These are phyloP conservation scores for Liriodendron chinense DNA, from an alignment of 164 flowering plant species.

Conservation along the genomic window DNA sequence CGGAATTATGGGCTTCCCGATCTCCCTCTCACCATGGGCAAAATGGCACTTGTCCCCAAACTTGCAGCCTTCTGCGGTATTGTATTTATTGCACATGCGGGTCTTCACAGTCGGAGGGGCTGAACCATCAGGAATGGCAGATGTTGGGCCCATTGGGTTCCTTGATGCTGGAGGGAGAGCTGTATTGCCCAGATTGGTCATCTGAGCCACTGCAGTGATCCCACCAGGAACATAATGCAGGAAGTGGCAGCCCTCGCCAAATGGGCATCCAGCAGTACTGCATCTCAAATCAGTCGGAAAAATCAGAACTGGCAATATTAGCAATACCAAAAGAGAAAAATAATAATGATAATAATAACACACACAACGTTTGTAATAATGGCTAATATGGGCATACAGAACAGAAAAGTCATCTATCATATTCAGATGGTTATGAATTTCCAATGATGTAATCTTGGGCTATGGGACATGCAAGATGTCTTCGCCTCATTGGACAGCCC, in stretches of 20 bases:
- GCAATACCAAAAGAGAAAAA: not conserved
- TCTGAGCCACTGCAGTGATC: conserved; percentile 64
- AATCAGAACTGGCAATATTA: not conserved
- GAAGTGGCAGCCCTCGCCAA: conserved; percentile 86
- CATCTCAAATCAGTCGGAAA: conserved; percentile 10
- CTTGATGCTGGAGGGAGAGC: conserved; percentile 32
- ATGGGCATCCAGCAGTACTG: conserved; percentile 81
- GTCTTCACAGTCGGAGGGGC: conserved; percentile 41
- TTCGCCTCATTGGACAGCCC: too few relatives aligned
- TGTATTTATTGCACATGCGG: conserved; percentile 69
- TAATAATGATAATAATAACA: too few relatives aligned
- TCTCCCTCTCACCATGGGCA: conserved; percentile 89
- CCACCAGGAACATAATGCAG: conserved; percentile 86
- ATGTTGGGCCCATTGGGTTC: conserved; percentile 24
- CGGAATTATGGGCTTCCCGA: conserved; percentile 56
- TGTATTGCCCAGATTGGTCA: conserved; percentile 46
- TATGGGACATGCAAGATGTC: too few relatives aligned
- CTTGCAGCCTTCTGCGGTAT: conserved; percentile 81
- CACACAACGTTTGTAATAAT: too few relatives aligned
- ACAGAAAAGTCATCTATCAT: too few relatives aligned
- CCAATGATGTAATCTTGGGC: too few relatives aligned
- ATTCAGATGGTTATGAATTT: too few relatives aligned
- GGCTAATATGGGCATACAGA: too few relatives aligned
- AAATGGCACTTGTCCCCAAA: conserved; percentile 91
- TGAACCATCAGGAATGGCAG: conserved; percentile 41